Evolutionary conservation across 1,284 basidiomycete genomes (phyloP).

Genomic region (Anthracocystis walkeri): DNA sequence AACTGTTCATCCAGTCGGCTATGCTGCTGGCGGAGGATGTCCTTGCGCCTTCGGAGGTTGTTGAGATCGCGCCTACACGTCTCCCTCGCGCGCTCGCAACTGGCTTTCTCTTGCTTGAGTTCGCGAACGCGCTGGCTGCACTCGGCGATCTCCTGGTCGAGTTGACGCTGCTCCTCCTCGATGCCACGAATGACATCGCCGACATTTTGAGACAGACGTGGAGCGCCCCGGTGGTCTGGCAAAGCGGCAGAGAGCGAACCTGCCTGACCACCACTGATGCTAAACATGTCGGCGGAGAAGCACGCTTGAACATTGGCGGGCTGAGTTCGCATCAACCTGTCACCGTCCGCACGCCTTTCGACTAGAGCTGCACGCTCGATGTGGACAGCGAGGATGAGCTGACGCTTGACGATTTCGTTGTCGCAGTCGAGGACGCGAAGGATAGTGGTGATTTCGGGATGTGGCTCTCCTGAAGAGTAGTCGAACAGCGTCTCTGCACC

Average conservation of each 20-base stretch:
- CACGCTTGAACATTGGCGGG: constrained; percentile 64
- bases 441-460: constrained; percentile 77
- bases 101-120: constrained; percentile 19
- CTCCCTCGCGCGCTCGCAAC: constrained; percentile 30
- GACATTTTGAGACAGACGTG: constrained; percentile 67
- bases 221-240: constrained; percentile 64
- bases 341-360: constrained; percentile 55
- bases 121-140: constrained; percentile 16
- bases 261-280: constrained; percentile 51
- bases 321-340: constrained; percentile 64
- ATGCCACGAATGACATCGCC: constrained; percentile 52
- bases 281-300: constrained; percentile 64
- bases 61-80: constrained; percentile 24
- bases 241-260: constrained; percentile 63
- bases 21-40: constrained; percentile 57
- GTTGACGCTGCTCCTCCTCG: constrained; percentile 26
- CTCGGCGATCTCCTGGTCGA: constrained; percentile 28
- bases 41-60: constrained; percentile 34
- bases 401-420: constrained; percentile 80
- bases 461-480: constrained; percentile 73
- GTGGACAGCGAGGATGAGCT: constrained; percentile 79
- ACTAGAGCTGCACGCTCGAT: constrained; percentile 83
- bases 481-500: constrained; percentile 72
- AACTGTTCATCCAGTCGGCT: constrained; percentile 75
- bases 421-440: constrained; percentile 86